Conservation (phyloP, 306 rosid species). For the Malus sieversii region DNA sequence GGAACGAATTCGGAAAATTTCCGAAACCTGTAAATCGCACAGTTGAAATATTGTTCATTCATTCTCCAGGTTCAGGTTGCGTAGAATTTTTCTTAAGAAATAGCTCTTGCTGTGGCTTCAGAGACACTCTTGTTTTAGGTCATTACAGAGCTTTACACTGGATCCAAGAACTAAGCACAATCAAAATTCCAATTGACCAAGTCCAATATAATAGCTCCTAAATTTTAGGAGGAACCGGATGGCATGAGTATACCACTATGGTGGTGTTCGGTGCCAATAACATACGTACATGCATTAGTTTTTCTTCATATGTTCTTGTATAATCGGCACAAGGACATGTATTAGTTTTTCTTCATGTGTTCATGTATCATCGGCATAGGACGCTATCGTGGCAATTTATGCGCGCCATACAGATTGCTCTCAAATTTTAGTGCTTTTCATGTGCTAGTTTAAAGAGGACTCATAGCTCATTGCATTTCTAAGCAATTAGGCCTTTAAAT, state of each 20-base stretch:
- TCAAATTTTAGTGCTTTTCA: neutral
- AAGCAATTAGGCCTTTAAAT: neutral
- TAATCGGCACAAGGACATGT: too few relatives aligned
- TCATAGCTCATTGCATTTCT: neutral
- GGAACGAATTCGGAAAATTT: constrained; percentile 61
- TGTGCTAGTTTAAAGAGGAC: neutral
- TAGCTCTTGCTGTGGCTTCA: neutral
- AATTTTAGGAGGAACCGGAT: neutral
- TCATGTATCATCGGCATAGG: too few relatives aligned
- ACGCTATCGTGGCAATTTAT: too few relatives aligned
- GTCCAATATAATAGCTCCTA: neutral
- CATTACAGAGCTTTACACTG: neutral
- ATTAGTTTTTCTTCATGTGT: too few relatives aligned
- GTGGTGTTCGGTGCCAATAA: too few relatives aligned
- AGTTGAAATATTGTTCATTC: constrained; percentile 32
- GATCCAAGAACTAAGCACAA: neutral
- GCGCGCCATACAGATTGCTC: too few relatives aligned
- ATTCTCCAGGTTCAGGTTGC: constrained; percentile 5
- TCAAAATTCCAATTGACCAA: neutral
- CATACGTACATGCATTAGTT: too few relatives aligned
- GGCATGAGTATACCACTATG: too few relatives aligned
- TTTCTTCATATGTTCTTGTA: too few relatives aligned
- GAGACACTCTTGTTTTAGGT: neutral
- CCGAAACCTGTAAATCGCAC: constrained; percentile 41
- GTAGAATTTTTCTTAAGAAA: neutral